A percentile compares a stretch with the other conserved stretches of the same genome.
Conservation (phyloP, 2,329 filamentous ascomycete genomes). For the Sporothrix globosa region DNA sequence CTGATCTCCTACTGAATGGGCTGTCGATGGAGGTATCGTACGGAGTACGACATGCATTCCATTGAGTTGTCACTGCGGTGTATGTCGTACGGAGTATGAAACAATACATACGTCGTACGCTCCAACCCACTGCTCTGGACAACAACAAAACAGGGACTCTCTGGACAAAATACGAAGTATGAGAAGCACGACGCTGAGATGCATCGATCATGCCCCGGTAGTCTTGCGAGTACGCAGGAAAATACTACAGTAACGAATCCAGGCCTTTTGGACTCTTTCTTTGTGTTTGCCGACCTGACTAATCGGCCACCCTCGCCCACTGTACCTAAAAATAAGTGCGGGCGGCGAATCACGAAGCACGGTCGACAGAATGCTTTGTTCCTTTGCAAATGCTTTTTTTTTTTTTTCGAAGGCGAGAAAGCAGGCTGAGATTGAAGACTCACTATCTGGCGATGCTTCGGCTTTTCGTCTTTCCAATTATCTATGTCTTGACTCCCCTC, state of each 20-base stretch:
- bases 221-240: background rate
- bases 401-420: background rate
- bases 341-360: conserved; percentile 12
- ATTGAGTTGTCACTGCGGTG: too few relatives aligned
- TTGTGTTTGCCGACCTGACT: background rate
- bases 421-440: background rate
- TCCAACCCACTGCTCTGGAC: background rate
- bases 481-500: too few relatives aligned
- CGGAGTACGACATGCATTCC: too few relatives aligned
- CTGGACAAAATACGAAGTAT: background rate
- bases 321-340: conserved; percentile 28
- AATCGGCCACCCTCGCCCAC: background rate
- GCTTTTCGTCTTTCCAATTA: background rate
- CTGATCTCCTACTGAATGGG: too few relatives aligned
- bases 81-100: too few relatives aligned
- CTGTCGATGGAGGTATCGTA: too few relatives aligned
- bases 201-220: background rate
- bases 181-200: conserved; percentile 12
- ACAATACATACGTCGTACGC: too few relatives aligned
- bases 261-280: too few relatives aligned
- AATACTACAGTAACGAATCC: too few relatives aligned
- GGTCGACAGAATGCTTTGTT: background rate
- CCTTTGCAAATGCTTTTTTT: background rate
- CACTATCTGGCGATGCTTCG: background rate
- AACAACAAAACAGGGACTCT: background rate